Conservation (phyloP, 192 early-diverging fungal species). For the Chytriomyces sp. region DNA sequence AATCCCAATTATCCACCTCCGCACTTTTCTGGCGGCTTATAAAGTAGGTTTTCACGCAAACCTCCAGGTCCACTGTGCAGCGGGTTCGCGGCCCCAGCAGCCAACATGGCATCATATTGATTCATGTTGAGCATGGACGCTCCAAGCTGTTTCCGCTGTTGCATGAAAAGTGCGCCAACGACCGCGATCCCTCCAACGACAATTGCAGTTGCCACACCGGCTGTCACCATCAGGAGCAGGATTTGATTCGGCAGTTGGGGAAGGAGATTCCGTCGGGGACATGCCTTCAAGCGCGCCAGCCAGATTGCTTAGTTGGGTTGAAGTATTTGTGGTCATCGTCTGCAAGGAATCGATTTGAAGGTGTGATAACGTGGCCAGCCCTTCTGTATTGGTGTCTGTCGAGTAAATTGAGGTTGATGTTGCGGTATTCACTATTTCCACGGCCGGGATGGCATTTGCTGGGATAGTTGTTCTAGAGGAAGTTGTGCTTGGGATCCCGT, state of each 20-base stretch:
- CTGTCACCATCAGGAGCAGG: too few species aligned
- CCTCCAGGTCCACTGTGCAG: background rate
- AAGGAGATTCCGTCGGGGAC: too few species aligned
- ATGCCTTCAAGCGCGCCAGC: too few species aligned
- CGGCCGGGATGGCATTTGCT: background rate
- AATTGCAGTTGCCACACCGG: background rate
- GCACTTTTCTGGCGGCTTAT: background rate
- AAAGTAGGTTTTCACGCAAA: constrained; percentile 6
- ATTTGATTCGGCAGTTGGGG: too few species aligned
- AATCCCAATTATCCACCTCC: too few species aligned
- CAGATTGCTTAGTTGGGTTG: too few species aligned
- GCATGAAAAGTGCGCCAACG: constrained; percentile 4
- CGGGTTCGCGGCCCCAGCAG: background rate
- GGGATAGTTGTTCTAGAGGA: background rate
- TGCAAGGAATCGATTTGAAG: too few species aligned
- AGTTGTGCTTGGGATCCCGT: background rate
- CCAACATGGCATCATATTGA: constrained; percentile 14
- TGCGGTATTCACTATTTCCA: background rate
- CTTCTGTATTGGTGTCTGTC: too few species aligned
- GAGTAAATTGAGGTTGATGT: background rate
- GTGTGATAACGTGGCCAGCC: too few species aligned
- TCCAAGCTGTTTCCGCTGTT: background rate
- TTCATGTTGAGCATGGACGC: constrained; percentile 3
- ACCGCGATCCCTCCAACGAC: constrained; percentile 6
- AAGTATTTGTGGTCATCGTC: too few species aligned